Evolutionary conservation across 495 filamentous ascomycete genomes (phyloP), one percentile per base, ranked within the genome.

Genomic region (Lepidopterella palustris): DNA sequence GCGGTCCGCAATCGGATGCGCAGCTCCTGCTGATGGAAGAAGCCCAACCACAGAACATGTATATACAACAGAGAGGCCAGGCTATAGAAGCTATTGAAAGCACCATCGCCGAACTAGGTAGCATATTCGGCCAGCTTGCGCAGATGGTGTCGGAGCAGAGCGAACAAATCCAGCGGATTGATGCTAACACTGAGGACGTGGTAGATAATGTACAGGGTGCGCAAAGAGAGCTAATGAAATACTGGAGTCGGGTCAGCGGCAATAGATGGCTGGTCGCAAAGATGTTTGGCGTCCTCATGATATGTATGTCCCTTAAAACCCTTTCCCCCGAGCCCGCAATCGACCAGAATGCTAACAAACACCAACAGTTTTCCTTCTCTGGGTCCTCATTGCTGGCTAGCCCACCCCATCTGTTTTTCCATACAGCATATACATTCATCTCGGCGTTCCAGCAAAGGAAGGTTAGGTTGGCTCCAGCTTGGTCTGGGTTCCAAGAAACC

Each of bases 231-330:
- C 63, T 90, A 62, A 82, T 98, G 78, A 97, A 97, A 69, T 98
- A 97, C 76, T 98, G 95, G 93, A 86, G 82, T 10, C 80, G 91
- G 24, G 92, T 97, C 10, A 90, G 87, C 21, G 88, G 90, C 25
- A 98, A 97, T 78, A 81, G 93, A 67, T 97, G 95, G 93, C 76
- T 98, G 49, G 84, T 98, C 54, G 95, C 92, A 15, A 97, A 97
- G 81, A 98, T 98, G 95, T 96, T 98, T 82, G 93, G 93, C 56
- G 88, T 88, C 67, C 69, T 87, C 66, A 87, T 87, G 84, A 81
- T 87, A 67, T 63, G 76, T 73, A 25, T 25, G 60, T 58, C 20
- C 54, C 6, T n/a, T 31, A 11, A 3, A n/a, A n/a, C n/a, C 9
- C 50, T 45, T 68, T 42, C 18, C 35, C 9, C 2, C 18, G 35